A percentile compares a stretch with the other conserved stretches of the same genome.
Evolutionary conservation across 805 yeast genomes (phyloP).

Genomic region (Saturnispora dispora): DNA sequence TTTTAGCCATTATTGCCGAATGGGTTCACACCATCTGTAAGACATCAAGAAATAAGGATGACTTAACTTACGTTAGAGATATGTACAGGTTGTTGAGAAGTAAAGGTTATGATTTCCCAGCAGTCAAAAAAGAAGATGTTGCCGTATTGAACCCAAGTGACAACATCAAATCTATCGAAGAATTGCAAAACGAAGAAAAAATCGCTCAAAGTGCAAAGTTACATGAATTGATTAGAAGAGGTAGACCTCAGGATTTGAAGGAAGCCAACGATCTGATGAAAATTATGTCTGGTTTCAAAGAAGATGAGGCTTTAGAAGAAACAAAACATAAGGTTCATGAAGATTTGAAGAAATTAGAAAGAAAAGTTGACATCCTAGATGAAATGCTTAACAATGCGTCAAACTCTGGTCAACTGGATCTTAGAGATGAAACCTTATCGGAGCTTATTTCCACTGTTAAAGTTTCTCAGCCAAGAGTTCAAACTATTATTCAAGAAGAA

Average conservation of each 20-base stretch:
- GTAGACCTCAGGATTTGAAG: constrained; percentile 87
- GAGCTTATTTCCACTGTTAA: constrained; percentile 76
- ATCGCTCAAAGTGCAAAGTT: constrained; percentile 89
- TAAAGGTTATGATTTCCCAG: constrained; percentile 93
- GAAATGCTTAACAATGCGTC: constrained; percentile 66
- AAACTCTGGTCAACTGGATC: constrained; percentile 32
- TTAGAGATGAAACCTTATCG: constrained; percentile 58
- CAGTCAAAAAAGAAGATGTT: constrained; percentile 79
- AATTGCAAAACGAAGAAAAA: constrained; percentile 85
- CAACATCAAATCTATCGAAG: constrained; percentile 77
- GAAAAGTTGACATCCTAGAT: constrained; percentile 78
- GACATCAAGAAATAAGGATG: constrained; percentile 84
- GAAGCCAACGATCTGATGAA: constrained; percentile 97
- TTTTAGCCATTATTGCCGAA: constrained; percentile 87
- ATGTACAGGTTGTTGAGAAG: constrained; percentile 87
- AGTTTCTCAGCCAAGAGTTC: constrained; percentile 78
- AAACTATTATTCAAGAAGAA: constrained; percentile 76
- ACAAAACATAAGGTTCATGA: constrained; percentile 72
- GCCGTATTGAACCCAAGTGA: constrained; percentile 90
- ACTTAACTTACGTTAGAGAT: constrained; percentile 83
- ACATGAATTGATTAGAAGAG: constrained; percentile 91
- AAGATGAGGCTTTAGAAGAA: constrained; percentile 60
- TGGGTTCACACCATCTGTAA: constrained; percentile 95
- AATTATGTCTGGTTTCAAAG: constrained; percentile 95
- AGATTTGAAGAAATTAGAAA: constrained; percentile 72